phyloP scores from a whole-genome alignment of 2,329 filamentous ascomycete species.

The Colletotrichum gigasporum region DNA sequence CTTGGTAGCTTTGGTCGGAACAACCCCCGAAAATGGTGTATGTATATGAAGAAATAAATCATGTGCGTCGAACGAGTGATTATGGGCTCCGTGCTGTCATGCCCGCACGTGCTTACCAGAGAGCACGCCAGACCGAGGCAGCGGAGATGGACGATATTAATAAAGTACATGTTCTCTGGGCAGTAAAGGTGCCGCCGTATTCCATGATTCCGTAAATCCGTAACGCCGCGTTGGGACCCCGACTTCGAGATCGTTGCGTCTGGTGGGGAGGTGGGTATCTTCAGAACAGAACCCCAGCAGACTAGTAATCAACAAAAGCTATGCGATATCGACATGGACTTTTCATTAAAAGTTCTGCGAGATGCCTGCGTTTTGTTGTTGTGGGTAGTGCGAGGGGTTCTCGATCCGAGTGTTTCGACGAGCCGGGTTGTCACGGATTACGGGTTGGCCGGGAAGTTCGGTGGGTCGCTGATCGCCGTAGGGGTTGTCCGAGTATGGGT shows the following conservation, averaged over 20 bases:
- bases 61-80: slow-evolving; percentile 30
- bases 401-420: slow-evolving; percentile 95
- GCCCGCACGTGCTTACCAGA: background rate
- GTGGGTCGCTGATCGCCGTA: slow-evolving; percentile 48
- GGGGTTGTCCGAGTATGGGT: slow-evolving; percentile 62
- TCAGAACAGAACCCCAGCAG: slow-evolving; percentile 24
- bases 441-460: slow-evolving; percentile 69
- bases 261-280: slow-evolving; percentile 28
- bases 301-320: slow-evolving; percentile 11
- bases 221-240: slow-evolving; percentile 17
- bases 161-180: background rate
- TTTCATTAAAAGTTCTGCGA: slow-evolving; percentile 91
- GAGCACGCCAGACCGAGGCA: background rate
- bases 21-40: background rate
- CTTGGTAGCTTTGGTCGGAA: background rate
- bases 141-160: slow-evolving; percentile 11
- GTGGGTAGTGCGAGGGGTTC: slow-evolving; percentile 86
- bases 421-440: slow-evolving; percentile 93
- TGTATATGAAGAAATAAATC: slow-evolving; percentile 25
- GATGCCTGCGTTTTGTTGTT: slow-evolving; percentile 93
- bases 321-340: background rate
- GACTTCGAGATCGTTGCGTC: slow-evolving; percentile 4
- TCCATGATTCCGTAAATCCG: slow-evolving; percentile 14
- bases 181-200: background rate
- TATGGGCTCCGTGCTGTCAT: slow-evolving; percentile 1